These are phyloP conservation scores for Mucor indicus DNA, from an alignment of 371 early-diverging fungal species.

Conservation along the genomic window DNA sequence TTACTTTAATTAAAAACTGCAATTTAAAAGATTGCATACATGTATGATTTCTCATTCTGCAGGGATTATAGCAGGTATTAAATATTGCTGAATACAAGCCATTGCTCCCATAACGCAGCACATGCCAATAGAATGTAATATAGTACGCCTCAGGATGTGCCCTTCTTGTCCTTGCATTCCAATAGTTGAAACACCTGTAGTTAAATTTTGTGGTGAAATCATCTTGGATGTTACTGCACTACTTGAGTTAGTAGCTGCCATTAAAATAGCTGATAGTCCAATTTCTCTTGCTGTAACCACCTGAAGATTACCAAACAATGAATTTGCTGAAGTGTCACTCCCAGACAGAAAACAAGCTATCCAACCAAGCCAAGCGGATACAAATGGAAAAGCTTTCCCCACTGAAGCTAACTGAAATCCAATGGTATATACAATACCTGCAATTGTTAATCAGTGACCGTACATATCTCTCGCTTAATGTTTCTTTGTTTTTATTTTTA, in stretches of 20 bases:
- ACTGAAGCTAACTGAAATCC: constrained; percentile 38
- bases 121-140: constrained; percentile 34
- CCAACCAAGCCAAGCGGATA: constrained; percentile 45
- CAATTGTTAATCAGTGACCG: neutral
- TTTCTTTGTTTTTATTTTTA: too few relatives aligned
- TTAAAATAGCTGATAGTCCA: constrained; percentile 33
- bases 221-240: constrained; percentile 41
- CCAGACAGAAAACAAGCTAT: constrained; percentile 45
- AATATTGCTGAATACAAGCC: constrained; percentile 30
- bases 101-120: constrained; percentile 31
- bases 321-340: constrained; percentile 40
- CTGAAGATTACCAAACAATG: constrained; percentile 42
- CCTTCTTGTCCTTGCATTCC: constrained; percentile 45
- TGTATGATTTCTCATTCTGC: neutral
- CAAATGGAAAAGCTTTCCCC: constrained; percentile 39
- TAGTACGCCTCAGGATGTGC: constrained; percentile 24
- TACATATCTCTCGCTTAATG: too few relatives aligned
- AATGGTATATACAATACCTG: constrained; percentile 44
- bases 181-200: constrained; percentile 42
- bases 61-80: constrained; percentile 14
- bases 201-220: constrained; percentile 44
- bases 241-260: constrained; percentile 40
- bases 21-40: neutral
- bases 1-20: too few relatives aligned
- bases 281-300: constrained; percentile 42